Evolutionary conservation across 345 rosid species (phyloP), one percentile per base, ranked within the genome.

Genomic region (Erodium maritimum): DNA sequence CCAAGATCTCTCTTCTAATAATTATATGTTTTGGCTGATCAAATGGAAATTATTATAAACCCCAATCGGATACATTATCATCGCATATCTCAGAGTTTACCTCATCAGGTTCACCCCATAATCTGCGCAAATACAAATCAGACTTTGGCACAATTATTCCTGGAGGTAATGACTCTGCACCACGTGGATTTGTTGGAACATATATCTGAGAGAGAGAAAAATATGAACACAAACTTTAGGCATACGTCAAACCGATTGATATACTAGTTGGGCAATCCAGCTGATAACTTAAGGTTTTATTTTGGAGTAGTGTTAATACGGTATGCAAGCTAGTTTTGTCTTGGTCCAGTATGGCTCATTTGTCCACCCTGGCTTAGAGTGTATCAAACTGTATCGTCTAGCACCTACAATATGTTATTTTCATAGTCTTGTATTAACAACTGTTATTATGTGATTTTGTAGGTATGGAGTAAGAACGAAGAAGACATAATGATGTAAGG

Each of bases 31-130:
- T n/a, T n/a, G n/a, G n/a, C n/a, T n/a, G n/a, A n/a, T n/a, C n/a
- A n/a, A 11, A 12, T 42, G 48, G 48, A 42, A 10, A 42, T 42
- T 10, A 3, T 42, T 42, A 11, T 14, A 42, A 42, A 14, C 48
- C 48, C 48, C 12, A 12, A 42, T 10, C 14, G 3, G 8, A 42
- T 10, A 42, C 16, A 14, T 42, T 42, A 0, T 42, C 48, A 42
- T 10, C 12, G 14, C 1, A 29, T 7, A 1, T 42, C 14, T 42
- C 16, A 42, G 14, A 10, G 48, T 42, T 42, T 80, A 91, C 98
- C 82, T 88, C 90, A 77, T 74, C 76, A 10, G 98, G 98, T 52
- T 88, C 95, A 68, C 96, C 98, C 96, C 93, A 91, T 75, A 91
- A 79, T 73, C 95, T 82, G 72, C 84, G 95, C 77, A 81, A 67